These are phyloP conservation scores for Amanita thiersii DNA, from an alignment of 768 basidiomycete genomes.

Conservation along the genomic window DNA sequence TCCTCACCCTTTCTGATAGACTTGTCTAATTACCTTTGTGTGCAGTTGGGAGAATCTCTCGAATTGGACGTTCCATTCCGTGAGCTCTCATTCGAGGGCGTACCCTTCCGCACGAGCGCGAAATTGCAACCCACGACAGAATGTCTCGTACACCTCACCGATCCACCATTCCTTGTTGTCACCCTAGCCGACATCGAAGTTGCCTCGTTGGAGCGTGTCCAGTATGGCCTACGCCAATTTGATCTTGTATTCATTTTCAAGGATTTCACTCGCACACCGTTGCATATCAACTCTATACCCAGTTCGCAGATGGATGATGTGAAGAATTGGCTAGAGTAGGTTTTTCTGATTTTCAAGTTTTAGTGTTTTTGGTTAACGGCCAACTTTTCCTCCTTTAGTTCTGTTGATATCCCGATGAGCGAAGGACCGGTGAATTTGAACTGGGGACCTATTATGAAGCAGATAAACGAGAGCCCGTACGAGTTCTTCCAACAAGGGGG, in stretches of 20 bases:
- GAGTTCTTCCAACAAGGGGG: constrained; percentile 97
- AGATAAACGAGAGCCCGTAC: constrained; percentile 90
- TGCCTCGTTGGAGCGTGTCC: constrained; percentile 93
- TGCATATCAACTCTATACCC: constrained; percentile 96
- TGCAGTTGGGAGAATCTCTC: constrained; percentile 64
- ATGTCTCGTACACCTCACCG: constrained; percentile 91
- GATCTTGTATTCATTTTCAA: constrained; percentile 97
- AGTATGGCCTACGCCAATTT: constrained; percentile 93
- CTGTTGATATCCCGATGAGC: constrained; percentile 92
- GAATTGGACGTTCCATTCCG: constrained; percentile 97
- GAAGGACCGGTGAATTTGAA: constrained; percentile 97
- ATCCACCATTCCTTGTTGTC: constrained; percentile 93
- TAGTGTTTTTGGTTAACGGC: constrained; percentile 5
- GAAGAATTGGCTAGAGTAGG: constrained; percentile 98
- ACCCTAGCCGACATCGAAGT: constrained; percentile 94
- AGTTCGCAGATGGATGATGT: constrained; percentile 89
- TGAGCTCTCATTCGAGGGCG: constrained; percentile 94
- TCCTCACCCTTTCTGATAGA: neutral
- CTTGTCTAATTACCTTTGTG: too few species aligned
- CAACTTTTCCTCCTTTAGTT: constrained; percentile 39
- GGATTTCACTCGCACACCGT: constrained; percentile 85
- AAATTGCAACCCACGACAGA: constrained; percentile 95
- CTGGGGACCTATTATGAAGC: constrained; percentile 99
- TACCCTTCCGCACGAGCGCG: constrained; percentile 92
- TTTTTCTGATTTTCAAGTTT: constrained; percentile 9